phyloP scores from a whole-genome alignment of 2,329 filamentous ascomycete genomes.

The Colletotrichum plurivorum region DNA sequence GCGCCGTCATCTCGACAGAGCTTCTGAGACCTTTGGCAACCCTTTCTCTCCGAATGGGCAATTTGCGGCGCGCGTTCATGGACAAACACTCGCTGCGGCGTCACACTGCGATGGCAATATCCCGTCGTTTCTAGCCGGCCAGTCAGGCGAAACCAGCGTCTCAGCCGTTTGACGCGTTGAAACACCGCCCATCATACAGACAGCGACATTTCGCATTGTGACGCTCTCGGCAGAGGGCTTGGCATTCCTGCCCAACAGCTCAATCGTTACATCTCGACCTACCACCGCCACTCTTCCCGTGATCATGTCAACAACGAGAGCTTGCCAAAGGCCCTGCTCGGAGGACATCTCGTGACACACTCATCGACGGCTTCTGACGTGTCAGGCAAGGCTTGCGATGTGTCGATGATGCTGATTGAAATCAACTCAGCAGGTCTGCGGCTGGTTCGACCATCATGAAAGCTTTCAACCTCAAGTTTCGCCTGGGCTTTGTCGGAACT shows the following conservation, averaged over 20 bases:
- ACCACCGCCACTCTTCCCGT: neutral
- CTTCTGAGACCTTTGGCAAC: neutral
- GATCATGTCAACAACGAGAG: neutral
- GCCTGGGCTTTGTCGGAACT: too few species aligned
- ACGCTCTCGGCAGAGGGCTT: neutral
- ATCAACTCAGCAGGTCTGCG: too few species aligned
- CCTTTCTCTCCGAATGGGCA: neutral
- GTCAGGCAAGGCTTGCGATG: too few species aligned
- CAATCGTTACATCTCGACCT: neutral
- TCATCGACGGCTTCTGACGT: too few species aligned
- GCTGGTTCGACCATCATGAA: too few species aligned
- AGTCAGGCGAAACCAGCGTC: conserved; percentile 26
- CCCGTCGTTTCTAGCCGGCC: neutral
- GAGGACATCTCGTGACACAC: too few species aligned
- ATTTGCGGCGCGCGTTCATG: neutral
- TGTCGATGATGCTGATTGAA: too few species aligned
- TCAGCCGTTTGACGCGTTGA: conserved; percentile 17
- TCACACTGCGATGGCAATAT: neutral
- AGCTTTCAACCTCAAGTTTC: too few species aligned
- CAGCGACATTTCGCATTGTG: neutral
- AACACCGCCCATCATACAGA: conserved; percentile 4
- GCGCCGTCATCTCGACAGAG: too few species aligned
- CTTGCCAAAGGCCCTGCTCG: too few species aligned
- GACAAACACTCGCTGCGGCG: neutral
- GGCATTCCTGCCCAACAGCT: neutral